A percentile compares a stretch with the other conserved stretches of the same genome.
Conservation (phyloP, 345 rosid genomes). For the Moricandia arvensis region DNA sequence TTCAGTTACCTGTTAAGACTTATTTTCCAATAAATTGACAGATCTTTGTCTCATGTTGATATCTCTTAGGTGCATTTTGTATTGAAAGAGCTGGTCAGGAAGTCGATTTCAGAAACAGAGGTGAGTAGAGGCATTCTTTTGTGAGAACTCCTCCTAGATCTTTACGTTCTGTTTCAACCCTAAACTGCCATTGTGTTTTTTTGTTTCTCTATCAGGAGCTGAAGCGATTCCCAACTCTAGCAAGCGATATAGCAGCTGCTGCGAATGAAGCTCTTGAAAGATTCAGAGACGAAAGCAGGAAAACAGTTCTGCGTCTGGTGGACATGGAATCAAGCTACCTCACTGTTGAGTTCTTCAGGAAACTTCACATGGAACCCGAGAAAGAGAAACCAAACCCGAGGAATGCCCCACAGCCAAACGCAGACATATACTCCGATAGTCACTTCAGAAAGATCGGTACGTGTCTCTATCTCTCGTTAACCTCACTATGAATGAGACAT, state of each 20-base stretch:
- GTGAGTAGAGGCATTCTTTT: conserved; percentile 40
- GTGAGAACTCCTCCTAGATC: background rate
- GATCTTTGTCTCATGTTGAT: conserved; percentile 7
- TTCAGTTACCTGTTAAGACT: background rate
- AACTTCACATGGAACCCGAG: conserved; percentile 83
- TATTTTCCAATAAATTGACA: background rate
- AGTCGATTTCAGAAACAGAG: conserved; percentile 88
- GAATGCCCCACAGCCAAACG: conserved; percentile 47
- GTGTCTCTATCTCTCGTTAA: background rate
- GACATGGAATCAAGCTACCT: conserved; percentile 99
- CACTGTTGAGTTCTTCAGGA: conserved; percentile 95
- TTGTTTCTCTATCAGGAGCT: conserved; percentile 54
- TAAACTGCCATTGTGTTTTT: background rate
- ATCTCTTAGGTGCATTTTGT: conserved; percentile 77
- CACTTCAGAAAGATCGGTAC: conserved; percentile 90
- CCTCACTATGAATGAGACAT: conserved; percentile 7
- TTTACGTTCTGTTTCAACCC: background rate
- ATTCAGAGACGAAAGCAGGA: conserved; percentile 93
- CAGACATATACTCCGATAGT: conserved; percentile 66
- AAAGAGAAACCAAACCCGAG: conserved; percentile 54
- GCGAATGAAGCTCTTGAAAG: conserved; percentile 90
- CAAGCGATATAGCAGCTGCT: conserved; percentile 90
- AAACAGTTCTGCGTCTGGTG: conserved; percentile 66
- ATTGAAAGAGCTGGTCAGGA: conserved; percentile 94
- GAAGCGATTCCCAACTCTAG: conserved; percentile 90